Evolutionary conservation across 2,329 filamentous ascomycete genomes (phyloP), one percentile per base, ranked within the genome.

Genomic region (Harringtonia aguacate): DNA sequence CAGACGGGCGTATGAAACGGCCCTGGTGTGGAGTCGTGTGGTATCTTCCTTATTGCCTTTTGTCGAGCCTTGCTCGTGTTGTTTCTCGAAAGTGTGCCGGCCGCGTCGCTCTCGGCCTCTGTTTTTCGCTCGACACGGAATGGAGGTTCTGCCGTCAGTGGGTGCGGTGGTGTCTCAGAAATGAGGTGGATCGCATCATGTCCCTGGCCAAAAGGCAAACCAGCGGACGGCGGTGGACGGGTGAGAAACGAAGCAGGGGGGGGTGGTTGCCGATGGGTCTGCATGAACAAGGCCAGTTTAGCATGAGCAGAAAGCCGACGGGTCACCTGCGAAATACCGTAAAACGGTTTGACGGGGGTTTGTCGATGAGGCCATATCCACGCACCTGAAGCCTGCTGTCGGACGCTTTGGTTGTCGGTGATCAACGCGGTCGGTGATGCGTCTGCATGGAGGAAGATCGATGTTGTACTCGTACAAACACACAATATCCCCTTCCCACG

Each of bases 111-210:
- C 14, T 24, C 17, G 8, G 30, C 5, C 30, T 33, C 15, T 15
- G 12, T 33, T n/a, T 33, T 7, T 33, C 30, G 12, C 5, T 33
- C 12, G 30, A 31, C 12, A 13, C 12, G 30, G 30, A 14, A 22
- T 14, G 28, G 38, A 2, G 7, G 20, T 8, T 35, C 31, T 22
- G 12, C 22, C 36, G 45, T 60, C 59, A 65, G 55, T 62, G 57
- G 61, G 58, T 58, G 60, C 55, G 58, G 51, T 58, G 58, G 52
- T 62, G 62, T 60, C 59, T 64, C 59, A 62, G 56, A 54, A 53
- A 56, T 54, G 57, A 57, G 55, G 50, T 55, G 58, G 56, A 59
- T 64, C 58, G 63, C 64, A 66, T 67, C 62, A 60, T 67, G 59
- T 56, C 59, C 55, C 51, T 50, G 47, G 52, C 46, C 44, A 28